A percentile compares a stretch with the other conserved stretches of the same genome.
These are phyloP conservation scores for Macrocybe gigantea DNA, from an alignment of 768 basidiomycete genomes.

Conservation along the genomic window DNA sequence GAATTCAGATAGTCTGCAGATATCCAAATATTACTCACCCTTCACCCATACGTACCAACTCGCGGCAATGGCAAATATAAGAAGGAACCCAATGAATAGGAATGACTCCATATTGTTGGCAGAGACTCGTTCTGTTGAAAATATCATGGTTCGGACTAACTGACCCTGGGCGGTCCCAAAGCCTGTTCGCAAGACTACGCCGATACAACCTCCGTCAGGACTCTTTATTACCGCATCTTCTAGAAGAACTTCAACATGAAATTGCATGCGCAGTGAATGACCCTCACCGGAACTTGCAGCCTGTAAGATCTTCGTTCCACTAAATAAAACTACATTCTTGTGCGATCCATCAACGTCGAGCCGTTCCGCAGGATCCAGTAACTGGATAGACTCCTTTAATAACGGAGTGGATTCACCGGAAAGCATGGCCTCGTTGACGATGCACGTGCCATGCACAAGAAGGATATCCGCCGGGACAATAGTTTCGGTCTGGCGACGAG, in stretches of 20 bases:
- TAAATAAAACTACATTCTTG: constrained; percentile 86
- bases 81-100: constrained; percentile 95
- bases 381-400: constrained; percentile 90
- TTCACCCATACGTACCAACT: constrained; percentile 98
- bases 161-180: constrained; percentile 98
- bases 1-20: neutral
- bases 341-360: constrained; percentile 86
- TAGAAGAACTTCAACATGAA: constrained; percentile 23
- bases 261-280: neutral
- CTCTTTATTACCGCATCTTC: constrained; percentile 46
- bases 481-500: constrained; percentile 71
- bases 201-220: constrained; percentile 90
- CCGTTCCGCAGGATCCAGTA: constrained; percentile 66
- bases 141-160: constrained; percentile 98
- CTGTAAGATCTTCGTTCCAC: constrained; percentile 96
- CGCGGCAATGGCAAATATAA: constrained; percentile 96
- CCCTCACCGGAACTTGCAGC: constrained; percentile 49
- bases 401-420: constrained; percentile 97
- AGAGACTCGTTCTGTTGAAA: constrained; percentile 93
- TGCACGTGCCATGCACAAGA: constrained; percentile 86
- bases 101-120: constrained; percentile 96
- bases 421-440: constrained; percentile 99
- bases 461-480: constrained; percentile 91
- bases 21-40: constrained; percentile 39
- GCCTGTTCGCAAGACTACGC: constrained; percentile 89